phyloP scores from a whole-genome alignment of 2,329 filamentous ascomycete genomes.

The Sporothrix curviconia region DNA sequence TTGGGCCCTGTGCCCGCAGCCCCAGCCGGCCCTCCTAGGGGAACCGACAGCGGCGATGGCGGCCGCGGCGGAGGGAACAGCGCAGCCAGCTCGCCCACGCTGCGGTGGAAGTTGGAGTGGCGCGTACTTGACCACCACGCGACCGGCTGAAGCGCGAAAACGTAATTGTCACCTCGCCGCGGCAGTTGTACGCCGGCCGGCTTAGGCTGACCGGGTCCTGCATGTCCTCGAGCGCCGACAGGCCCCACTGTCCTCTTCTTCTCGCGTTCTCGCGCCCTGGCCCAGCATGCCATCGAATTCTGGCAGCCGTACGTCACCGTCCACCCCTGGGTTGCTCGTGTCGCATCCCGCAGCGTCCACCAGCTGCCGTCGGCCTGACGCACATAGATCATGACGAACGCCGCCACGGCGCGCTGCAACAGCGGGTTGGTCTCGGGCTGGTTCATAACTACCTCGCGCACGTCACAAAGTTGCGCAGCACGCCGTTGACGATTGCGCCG shows the following conservation, averaged over 20 bases:
- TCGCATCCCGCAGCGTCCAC: conserved; percentile 42
- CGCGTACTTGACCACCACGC: conserved; percentile 48
- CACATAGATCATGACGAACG: conserved; percentile 40
- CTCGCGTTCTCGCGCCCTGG: conserved; percentile 38
- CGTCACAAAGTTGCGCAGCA: conserved; percentile 5
- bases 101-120: conserved; percentile 52
- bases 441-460: conserved; percentile 13
- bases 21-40: not conserved
- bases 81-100: conserved; percentile 44
- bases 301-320: conserved; percentile 48
- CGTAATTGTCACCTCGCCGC: conserved; percentile 42
- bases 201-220: conserved; percentile 40
- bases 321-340: conserved; percentile 44
- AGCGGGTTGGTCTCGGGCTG: conserved; percentile 30
- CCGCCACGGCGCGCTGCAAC: conserved; percentile 44
- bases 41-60: conserved; percentile 4
- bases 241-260: conserved; percentile 37
- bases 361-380: conserved; percentile 40
- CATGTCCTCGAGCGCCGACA: conserved; percentile 42
- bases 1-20: not conserved
- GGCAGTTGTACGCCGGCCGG: conserved; percentile 54
- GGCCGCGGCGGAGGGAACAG: conserved; percentile 42
- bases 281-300: conserved; percentile 47
- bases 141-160: conserved; percentile 42
- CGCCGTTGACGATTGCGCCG: not conserved